These are phyloP conservation scores for Gypsophila paniculata DNA, from an alignment of 179 eudicot species.

Conservation along the genomic window DNA sequence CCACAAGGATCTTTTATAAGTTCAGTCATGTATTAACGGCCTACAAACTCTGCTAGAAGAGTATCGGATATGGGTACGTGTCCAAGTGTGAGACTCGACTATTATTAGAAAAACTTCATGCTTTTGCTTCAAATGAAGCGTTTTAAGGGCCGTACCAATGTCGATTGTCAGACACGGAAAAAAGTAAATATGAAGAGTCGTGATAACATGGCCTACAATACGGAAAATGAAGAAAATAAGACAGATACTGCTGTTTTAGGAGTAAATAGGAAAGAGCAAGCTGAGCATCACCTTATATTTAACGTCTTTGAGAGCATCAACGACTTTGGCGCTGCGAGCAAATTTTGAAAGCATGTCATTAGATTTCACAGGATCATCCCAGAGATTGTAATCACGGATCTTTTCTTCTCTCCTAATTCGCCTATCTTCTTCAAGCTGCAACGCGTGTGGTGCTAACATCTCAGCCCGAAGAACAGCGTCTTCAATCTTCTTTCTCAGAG, in stretches of 20 bases:
- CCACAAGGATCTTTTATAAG: too few species aligned
- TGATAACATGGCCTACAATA: too few species aligned
- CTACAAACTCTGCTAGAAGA: too few species aligned
- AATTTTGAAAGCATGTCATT: conserved; percentile 59
- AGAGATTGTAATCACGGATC: conserved; percentile 49
- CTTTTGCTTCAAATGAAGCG: too few species aligned
- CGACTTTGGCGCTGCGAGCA: conserved; percentile 65
- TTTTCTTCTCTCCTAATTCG: conserved; percentile 53
- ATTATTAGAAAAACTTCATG: not conserved
- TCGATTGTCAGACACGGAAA: too few species aligned
- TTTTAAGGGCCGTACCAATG: too few species aligned
- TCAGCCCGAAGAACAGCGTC: conserved; percentile 73
- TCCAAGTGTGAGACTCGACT: too few species aligned
- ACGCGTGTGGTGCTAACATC: conserved; percentile 56
- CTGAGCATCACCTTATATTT: conserved; percentile 54
- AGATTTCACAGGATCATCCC: conserved; percentile 72
- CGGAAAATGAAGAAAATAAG: not conserved
- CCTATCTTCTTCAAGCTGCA: conserved; percentile 68
- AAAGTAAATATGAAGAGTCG: not conserved
- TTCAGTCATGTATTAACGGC: too few species aligned
- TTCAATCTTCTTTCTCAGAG: conserved; percentile 70
- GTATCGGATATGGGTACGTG: too few species aligned
- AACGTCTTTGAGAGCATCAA: conserved; percentile 72
- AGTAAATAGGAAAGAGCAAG: conserved; percentile 10
- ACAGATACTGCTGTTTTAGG: not conserved